These are phyloP conservation scores for Hanseniaspora thailandica DNA, from an alignment of 805 yeast genomes.

Conservation along the genomic window DNA sequence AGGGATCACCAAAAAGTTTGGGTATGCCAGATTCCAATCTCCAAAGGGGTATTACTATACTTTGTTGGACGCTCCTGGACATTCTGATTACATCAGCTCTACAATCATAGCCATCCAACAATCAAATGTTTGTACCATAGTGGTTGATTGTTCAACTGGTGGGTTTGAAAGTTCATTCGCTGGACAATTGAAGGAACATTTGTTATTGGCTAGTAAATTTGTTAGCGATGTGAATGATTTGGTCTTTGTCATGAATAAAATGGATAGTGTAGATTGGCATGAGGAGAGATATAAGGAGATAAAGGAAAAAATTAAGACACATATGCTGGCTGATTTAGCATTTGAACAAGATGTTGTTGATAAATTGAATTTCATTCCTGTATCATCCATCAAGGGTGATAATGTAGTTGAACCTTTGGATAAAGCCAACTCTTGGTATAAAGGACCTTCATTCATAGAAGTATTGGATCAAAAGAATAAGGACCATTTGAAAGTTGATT, in stretches of 20 bases:
- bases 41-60: slow-evolving; percentile 81
- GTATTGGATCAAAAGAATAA: slow-evolving; percentile 45
- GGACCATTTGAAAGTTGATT: slow-evolving; percentile 45
- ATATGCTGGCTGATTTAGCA: slow-evolving; percentile 32
- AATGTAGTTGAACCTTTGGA: slow-evolving; percentile 49
- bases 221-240: slow-evolving; percentile 49
- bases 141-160: slow-evolving; percentile 93
- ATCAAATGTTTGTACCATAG: slow-evolving; percentile 94
- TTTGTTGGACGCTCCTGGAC: slow-evolving; percentile 98
- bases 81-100: slow-evolving; percentile 93
- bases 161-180: slow-evolving; percentile 99
- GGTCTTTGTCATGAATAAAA: slow-evolving; percentile 88
- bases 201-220: slow-evolving; percentile 52
- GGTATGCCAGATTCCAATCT: slow-evolving; percentile 92
- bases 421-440: slow-evolving; percentile 74
- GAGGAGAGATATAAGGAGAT: slow-evolving; percentile 86
- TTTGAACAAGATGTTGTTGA: slow-evolving; percentile 67
- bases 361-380: slow-evolving; percentile 82
- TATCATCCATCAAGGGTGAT: slow-evolving; percentile 88
- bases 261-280: slow-evolving; percentile 94
- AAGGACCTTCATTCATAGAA: slow-evolving; percentile 78
- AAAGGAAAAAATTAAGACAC: slow-evolving; percentile 61
- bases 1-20: slow-evolving; percentile 98
- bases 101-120: slow-evolving; percentile 99
- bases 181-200: slow-evolving; percentile 97